These are phyloP conservation scores for Penicillium paneum DNA, from an alignment of 2,329 filamentous ascomycete species.

Conservation along the genomic window DNA sequence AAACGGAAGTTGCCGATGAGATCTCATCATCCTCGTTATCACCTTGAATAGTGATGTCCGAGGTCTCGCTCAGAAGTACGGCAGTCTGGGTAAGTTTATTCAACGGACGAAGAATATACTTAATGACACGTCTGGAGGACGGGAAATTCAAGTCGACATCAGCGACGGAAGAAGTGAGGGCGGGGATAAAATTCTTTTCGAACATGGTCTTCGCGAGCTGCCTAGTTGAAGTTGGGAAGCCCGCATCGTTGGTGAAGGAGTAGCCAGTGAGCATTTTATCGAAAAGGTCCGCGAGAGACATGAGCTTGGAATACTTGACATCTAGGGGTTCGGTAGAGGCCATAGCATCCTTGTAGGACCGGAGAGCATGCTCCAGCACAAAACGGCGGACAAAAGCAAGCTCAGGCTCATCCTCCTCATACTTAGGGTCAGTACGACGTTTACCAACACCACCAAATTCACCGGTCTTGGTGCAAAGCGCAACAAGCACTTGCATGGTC, in stretches of 20 bases:
- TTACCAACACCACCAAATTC: conserved; percentile 64
- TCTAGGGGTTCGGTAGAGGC: conserved; percentile 76
- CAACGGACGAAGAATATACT: conserved; percentile 89
- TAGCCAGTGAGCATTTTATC: conserved; percentile 84
- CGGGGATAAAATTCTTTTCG: conserved; percentile 90
- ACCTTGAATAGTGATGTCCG: conserved; percentile 66
- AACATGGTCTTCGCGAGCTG: conserved; percentile 95
- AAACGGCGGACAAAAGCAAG: conserved; percentile 91
- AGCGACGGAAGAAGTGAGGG: conserved; percentile 85
- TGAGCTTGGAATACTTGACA: conserved; percentile 79
- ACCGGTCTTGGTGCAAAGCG: conserved; percentile 80
- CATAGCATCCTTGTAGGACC: conserved; percentile 85
- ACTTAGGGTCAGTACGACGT: conserved; percentile 48
- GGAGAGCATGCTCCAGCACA: conserved; percentile 87
- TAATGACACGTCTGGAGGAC: conserved; percentile 87
- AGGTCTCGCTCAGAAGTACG: conserved; percentile 76
- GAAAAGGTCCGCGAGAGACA: conserved; percentile 87
- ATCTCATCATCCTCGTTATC: conserved; percentile 83
- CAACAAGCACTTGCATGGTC: conserved; percentile 81
- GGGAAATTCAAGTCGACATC: conserved; percentile 96
- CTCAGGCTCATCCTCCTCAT: conserved; percentile 43
- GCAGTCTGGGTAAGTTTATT: conserved; percentile 84
- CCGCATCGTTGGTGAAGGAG: conserved; percentile 56
- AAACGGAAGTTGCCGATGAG: conserved; percentile 80
- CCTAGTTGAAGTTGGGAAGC: conserved; percentile 61